Conservation (phyloP, 495 filamentous ascomycete genomes). For the Sphaerosporella brunnea region DNA sequence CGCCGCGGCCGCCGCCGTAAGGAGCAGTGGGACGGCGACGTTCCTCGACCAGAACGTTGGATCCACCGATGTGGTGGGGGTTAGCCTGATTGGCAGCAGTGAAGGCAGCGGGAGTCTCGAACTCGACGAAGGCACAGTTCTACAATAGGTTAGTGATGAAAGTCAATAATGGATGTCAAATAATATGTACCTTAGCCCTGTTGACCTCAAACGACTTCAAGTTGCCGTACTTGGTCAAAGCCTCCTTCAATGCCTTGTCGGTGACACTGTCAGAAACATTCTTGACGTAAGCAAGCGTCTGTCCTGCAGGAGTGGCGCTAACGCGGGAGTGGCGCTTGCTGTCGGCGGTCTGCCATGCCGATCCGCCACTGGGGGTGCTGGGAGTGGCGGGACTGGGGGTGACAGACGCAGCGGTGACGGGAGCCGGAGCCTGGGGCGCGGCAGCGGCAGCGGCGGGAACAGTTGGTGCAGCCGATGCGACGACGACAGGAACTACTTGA, state of each 20-base stretch:
- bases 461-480: conserved; percentile 3
- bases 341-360: conserved; percentile 21
- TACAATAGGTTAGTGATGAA: conserved; percentile 29
- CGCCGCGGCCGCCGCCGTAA: neutral
- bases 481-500: conserved; percentile 22
- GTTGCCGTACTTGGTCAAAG: conserved; percentile 55
- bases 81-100: conserved; percentile 65
- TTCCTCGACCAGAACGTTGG: conserved; percentile 72
- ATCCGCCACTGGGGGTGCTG: conserved; percentile 8
- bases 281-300: conserved; percentile 72
- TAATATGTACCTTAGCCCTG: conserved; percentile 56
- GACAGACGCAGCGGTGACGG: conserved; percentile 14
- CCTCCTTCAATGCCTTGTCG: conserved; percentile 43
- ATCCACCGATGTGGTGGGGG: conserved; percentile 65
- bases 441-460: conserved; percentile 30
- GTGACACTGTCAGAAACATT: conserved; percentile 77
- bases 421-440: conserved; percentile 30
- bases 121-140: conserved; percentile 97
- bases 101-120: conserved; percentile 58
- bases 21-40: conserved; percentile 31
- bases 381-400: conserved; percentile 11
- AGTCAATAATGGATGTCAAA: conserved; percentile 1
- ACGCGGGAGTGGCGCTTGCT: conserved; percentile 17
- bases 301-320: conserved; percentile 30
- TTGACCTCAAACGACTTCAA: conserved; percentile 77